phyloP scores from a whole-genome alignment of 352 stramenopile genomes.

The Peronospora belbahrii region DNA sequence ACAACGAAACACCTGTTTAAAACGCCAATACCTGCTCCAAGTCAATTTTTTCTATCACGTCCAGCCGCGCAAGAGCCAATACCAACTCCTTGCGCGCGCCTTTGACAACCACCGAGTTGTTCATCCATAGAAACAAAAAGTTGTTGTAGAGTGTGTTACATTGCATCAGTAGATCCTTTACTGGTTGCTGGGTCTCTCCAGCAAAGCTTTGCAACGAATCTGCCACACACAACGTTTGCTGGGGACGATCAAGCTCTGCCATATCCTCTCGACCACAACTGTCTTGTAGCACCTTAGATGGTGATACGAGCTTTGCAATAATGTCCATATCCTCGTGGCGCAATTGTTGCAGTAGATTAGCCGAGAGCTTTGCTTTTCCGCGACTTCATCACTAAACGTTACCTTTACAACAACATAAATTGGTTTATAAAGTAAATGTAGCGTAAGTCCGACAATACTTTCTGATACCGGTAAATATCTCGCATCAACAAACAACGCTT shows the following conservation, averaged over 20 bases:
- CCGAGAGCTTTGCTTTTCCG: constrained; percentile 32
- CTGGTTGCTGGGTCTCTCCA: constrained; percentile 31
- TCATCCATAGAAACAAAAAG: constrained; percentile 56
- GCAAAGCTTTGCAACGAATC: constrained; percentile 46
- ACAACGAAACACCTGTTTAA: constrained; percentile 3
- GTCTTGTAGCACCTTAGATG: constrained; percentile 23
- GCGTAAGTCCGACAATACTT: too few species aligned
- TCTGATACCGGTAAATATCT: too few species aligned
- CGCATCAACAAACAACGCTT: too few species aligned
- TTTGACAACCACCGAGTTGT: constrained; percentile 53
- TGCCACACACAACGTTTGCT: constrained; percentile 40
- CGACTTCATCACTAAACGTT: constrained; percentile 7
- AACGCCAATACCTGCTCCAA: constrained; percentile 40
- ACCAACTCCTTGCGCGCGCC: constrained; percentile 31
- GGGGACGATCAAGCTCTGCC: constrained; percentile 14
- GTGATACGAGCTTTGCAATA: constrained; percentile 46
- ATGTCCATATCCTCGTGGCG: constrained; percentile 32
- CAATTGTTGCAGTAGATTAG: constrained; percentile 26
- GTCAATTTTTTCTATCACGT: constrained; percentile 36
- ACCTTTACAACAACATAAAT: neutral
- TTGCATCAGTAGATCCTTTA: constrained; percentile 35
- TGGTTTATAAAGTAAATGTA: constrained; percentile 5
- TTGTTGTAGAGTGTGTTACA: constrained; percentile 24
- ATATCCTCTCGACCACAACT: constrained; percentile 19
- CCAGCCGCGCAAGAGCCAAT: constrained; percentile 30